Conservation (phyloP, 225 moss, liverwort and hornwort genomes). For the Physcomitrellopsis africana region DNA sequence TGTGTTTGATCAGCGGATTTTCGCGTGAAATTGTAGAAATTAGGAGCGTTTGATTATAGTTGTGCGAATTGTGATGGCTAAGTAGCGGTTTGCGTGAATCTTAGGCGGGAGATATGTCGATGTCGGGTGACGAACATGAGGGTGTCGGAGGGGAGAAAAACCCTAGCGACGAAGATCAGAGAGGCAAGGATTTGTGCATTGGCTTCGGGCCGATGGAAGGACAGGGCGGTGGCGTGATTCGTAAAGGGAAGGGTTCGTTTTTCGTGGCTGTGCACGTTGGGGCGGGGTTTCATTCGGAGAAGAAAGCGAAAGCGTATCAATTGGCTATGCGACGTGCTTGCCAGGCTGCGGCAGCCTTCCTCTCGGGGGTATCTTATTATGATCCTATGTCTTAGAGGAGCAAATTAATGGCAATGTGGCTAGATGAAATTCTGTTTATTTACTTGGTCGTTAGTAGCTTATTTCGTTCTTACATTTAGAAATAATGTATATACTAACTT, state of each 20-base stretch:
- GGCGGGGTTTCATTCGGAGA: constrained; percentile 79
- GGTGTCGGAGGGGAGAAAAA: constrained; percentile 5
- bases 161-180: constrained; percentile 14
- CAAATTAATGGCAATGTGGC: constrained; percentile 3
- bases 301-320: constrained; percentile 61
- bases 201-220: constrained; percentile 24
- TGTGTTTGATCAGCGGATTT: constrained; percentile 6
- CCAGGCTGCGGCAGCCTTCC: constrained; percentile 73
- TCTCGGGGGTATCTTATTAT: constrained; percentile 55
- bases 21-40: not conserved
- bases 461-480: not conserved
- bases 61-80: not conserved
- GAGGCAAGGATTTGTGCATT: constrained; percentile 28
- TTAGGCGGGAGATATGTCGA: not conserved
- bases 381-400: not conserved
- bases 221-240: not conserved
- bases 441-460: not conserved
- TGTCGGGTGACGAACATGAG: constrained; percentile 27
- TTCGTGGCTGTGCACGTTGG: constrained; percentile 97
- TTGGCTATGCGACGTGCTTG: constrained; percentile 86
- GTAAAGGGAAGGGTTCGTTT: constrained; percentile 33
- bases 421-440: not conserved
- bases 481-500: not conserved
- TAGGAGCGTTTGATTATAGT: not conserved
- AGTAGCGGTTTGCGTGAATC: not conserved